Base-by-base conservation (phyloP, 805 yeast genomes). In the Sugiyamaella smithiae region DNA sequence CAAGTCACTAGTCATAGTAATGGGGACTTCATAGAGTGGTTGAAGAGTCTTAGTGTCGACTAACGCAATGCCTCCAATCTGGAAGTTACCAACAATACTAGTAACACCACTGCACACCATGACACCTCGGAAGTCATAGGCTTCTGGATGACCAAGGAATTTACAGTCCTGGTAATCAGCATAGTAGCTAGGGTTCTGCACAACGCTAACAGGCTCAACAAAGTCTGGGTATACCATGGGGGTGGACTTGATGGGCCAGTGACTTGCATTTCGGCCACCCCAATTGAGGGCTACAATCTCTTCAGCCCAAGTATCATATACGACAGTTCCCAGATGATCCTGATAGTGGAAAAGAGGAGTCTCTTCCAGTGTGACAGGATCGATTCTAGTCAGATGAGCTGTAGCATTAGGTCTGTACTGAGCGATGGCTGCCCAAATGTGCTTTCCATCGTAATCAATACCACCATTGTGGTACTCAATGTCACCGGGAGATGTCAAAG, bases 131-230 rank as follows among this genome's bases (percentile, higher is more conserved):
- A 16, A 37, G 41, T 37, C 41, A 22, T 37, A 37, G 7, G 20
- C 20, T 12, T n/a, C 11, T 12, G 41, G 41, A 12, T 37, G 41
- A 19, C 41, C 41, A 17, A 37, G 24, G 24, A 37, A 37, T 23
- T 37, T 37, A 22, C 41, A 37, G 23, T 37, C 41, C 24, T 37
- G 41, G 23, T 37, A 37, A 17, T 37, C 41, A n/a, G 41, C 41
- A 22, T 37, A 37, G 24, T 14, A 37, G 23, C 41, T 37, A 23
- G 41, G 41, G 41, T 37, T 37, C 22, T 22, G 22, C 6, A 19
- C 24, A 12, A 37, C 41, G 7, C 17, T 12, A 17, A 17, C 24
- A n/a, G 41, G 41, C 12, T 17, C 22, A 23, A 22, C 22, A 22
- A 37, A 37, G 7, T 37, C 24, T 14, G 41, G 22, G 6, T 19